Conservation (phyloP, 2,329 filamentous ascomycete genomes). For the Metarhizium sp. region DNA sequence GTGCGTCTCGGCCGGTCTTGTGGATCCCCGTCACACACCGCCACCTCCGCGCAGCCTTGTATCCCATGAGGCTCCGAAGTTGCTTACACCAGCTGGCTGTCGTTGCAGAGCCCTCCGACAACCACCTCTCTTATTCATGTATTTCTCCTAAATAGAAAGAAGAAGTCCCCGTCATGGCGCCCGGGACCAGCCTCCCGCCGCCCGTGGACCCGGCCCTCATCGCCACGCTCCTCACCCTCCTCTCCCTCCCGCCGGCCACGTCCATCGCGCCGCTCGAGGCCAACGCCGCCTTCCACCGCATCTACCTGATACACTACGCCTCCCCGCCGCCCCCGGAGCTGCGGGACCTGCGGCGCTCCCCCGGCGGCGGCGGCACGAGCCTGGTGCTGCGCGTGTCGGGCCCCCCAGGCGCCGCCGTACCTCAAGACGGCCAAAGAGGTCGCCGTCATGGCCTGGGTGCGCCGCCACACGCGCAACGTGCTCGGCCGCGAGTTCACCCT, state of each 20-base stretch:
- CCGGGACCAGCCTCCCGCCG: not conserved
- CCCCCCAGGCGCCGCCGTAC: slow-evolving; percentile 20
- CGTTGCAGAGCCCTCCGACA: no score
- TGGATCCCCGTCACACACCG: no score
- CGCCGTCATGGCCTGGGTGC: no score
- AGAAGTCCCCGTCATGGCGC: not conserved
- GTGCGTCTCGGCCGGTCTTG: no score
- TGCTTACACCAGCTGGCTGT: no score
- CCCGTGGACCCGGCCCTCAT: slow-evolving; percentile 5
- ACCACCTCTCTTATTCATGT: no score
- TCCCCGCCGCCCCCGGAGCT: not conserved
- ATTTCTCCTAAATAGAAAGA: no score
- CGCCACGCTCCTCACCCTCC: slow-evolving; percentile 8
- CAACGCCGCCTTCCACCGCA: slow-evolving; percentile 16
- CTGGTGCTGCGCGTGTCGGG: slow-evolving; percentile 26
- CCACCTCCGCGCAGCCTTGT: no score
- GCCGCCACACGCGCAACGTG: no score
- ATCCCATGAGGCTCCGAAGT: not conserved
- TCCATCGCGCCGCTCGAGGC: slow-evolving; percentile 10
- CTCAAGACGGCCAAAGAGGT: slow-evolving; percentile 27
- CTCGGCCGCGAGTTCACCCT: slow-evolving; percentile 24
- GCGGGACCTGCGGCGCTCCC: not conserved
- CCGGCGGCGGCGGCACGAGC: slow-evolving; percentile 4
- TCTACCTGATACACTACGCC: slow-evolving; percentile 15
- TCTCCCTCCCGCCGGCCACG: slow-evolving; percentile 10